Base-by-base conservation (phyloP, 805 yeast genomes). In the Cyberlindnera maritima region DNA sequence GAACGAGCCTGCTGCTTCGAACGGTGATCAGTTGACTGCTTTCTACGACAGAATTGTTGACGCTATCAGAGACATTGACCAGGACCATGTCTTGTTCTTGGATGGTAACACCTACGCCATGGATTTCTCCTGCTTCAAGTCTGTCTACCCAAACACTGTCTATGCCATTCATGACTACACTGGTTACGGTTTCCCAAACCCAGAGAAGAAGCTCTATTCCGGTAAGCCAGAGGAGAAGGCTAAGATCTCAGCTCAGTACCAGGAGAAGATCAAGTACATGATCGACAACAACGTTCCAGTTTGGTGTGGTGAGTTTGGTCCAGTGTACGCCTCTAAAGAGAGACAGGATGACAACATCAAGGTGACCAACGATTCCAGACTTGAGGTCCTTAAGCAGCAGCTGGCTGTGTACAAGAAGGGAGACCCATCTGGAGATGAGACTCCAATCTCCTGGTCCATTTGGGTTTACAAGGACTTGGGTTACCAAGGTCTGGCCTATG, bases 381-480 rank as follows among this genome's bases (percentile, higher is more conserved):
- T 71, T 57, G 53, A 64, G 19, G 69, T 75, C 25, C 65, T 76
- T 54, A 66, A 67, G 46, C 77, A 74, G 51, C 80, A 76, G 60
- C 65, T 76, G 55, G 65, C 55, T 10, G 64, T 73, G 37, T 76
- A 76, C 60, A 63, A 63, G 42, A 36, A 50, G 4, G 79, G 79
- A 21, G 77, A 75, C 48, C 79, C 79, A 5, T 68, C 75, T 5
- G 77, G 78, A 14, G 77, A 72, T 57, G 62, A 62, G 6, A 28
- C 67, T 11, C 72, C 77, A 18, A 74, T 75, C 44, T 57, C 70
- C 25, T 76, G 79, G 79, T 72, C 79, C 7, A 74, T 76, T 47
- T 76, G 80, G 80, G 61, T 74, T 9, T 76, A 76, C 60, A 76
- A 76, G 57, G 80, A 76, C 56, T 70, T 76, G 56, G 79, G 80